Evolutionary conservation across 208 protist genomes (phyloP).

Genomic region (Trypanosoma avium): DNA sequence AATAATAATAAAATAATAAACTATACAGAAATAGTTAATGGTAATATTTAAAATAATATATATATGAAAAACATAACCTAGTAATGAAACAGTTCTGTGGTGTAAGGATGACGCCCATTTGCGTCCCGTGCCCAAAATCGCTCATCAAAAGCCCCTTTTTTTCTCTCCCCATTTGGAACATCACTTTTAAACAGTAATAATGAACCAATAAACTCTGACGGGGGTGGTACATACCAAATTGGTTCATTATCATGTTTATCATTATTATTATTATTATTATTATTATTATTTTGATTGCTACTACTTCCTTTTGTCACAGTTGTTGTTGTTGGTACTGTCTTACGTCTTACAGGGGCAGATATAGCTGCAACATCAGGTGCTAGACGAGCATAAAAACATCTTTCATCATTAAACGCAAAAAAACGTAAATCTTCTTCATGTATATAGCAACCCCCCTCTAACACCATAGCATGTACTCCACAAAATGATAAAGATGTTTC

Average conservation of each 20-base stretch:
- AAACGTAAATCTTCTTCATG: constrained; percentile 41
- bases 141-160: constrained; percentile 8
- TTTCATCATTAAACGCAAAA: constrained; percentile 28
- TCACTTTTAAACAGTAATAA: constrained; percentile 14
- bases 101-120: constrained; percentile 26
- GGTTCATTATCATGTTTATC: neutral
- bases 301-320: neutral
- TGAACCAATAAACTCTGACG: constrained; percentile 12
- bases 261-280: neutral
- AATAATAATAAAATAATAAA: neutral
- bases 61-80: neutral
- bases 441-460: constrained; percentile 26
- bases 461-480: constrained; percentile 4
- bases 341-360: neutral
- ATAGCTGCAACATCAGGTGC: neutral
- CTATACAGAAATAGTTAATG: neutral
- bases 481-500: neutral
- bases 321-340: neutral
- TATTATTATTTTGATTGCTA: neutral
- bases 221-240: neutral
- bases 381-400: constrained; percentile 30
- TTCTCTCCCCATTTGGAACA: neutral
- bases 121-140: constrained; percentile 16
- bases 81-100: constrained; percentile 32
- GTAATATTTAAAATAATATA: neutral